Percentiles rank a stretch among this genome's conserved stretches.
Conservation (phyloP, 768 basidiomycete genomes). For the Porpolomopsis calyptriformis region DNA sequence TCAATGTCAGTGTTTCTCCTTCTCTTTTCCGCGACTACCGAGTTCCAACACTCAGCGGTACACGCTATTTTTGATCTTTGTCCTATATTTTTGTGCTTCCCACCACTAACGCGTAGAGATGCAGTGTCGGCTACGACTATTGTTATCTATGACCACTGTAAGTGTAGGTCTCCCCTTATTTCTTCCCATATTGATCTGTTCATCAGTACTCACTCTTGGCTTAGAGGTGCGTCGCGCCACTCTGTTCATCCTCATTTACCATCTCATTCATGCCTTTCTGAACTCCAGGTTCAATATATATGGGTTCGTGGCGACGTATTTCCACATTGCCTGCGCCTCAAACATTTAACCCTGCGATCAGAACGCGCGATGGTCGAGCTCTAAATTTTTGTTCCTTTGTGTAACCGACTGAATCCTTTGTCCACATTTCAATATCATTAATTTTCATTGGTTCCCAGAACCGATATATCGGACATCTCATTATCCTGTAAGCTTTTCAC, state of each 20-base stretch:
- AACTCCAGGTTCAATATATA: not conserved
- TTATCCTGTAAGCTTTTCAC: slow-evolving; percentile 13
- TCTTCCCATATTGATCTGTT: not conserved
- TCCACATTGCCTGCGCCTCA: not conserved
- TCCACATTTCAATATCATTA: too few species aligned
- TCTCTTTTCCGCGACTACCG: too few species aligned
- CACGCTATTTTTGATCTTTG: too few species aligned
- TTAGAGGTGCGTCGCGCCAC: not conserved
- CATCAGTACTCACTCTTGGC: not conserved
- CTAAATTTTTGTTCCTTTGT: slow-evolving; percentile 16
- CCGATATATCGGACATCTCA: slow-evolving; percentile 16
- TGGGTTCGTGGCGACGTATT: not conserved
- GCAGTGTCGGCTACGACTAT: slow-evolving; percentile 10
- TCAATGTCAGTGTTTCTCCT: slow-evolving; percentile 16
- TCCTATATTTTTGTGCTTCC: not conserved
- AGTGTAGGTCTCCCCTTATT: not conserved
- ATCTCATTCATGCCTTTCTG: not conserved
- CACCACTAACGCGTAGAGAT: not conserved
- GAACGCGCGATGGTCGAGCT: slow-evolving; percentile 16
- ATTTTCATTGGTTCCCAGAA: slow-evolving; percentile 7
- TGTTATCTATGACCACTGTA: slow-evolving; percentile 18
- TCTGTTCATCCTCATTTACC: not conserved
- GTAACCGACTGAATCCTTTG: slow-evolving; percentile 6
- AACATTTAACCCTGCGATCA: not conserved
- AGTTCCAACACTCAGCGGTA: too few species aligned